Conservation (phyloP, 768 basidiomycete species). For the Pleurotus sapidus region DNA sequence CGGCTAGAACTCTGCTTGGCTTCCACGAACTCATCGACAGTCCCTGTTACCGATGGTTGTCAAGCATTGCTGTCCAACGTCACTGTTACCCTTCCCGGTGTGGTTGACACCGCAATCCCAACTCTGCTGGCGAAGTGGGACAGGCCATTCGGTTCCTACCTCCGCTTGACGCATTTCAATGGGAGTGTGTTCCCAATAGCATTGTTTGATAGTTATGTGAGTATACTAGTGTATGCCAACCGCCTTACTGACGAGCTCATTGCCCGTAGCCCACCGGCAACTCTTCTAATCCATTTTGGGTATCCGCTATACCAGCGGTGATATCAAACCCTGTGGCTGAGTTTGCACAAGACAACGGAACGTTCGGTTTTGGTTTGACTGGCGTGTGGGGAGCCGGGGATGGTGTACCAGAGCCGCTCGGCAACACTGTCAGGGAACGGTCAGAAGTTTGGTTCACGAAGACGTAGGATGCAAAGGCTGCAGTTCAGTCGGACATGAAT, state of each 20-base stretch:
- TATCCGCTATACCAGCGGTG: not conserved
- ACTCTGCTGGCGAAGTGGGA: conserved; percentile 21
- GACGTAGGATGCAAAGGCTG: not conserved
- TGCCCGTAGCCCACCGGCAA: conserved; percentile 16
- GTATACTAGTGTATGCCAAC: not conserved
- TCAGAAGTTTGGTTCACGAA: conserved; percentile 24
- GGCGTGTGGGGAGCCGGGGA: conserved; percentile 19
- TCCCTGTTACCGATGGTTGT: conserved; percentile 12
- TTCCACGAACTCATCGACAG: not conserved
- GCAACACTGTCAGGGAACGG: conserved; percentile 16
- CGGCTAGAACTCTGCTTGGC: conserved; percentile 10
- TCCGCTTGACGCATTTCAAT: conserved; percentile 21
- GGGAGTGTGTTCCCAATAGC: conserved; percentile 19
- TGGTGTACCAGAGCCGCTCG: conserved; percentile 13
- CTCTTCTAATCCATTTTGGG: conserved; percentile 19
- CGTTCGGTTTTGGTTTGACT: conserved; percentile 14
- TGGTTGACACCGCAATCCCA: conserved; percentile 16
- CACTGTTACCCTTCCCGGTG: conserved; percentile 17
- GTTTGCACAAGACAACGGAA: conserved; percentile 9
- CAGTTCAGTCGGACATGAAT: no score
- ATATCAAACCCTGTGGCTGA: conserved; percentile 14
- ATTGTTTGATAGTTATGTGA: conserved; percentile 15
- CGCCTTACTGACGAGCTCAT: not conserved
- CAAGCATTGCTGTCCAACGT: conserved; percentile 12
- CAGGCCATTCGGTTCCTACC: conserved; percentile 14